phyloP scores from a whole-genome alignment of 2,329 filamentous ascomycete genomes.

The Trichoderma sp. region DNA sequence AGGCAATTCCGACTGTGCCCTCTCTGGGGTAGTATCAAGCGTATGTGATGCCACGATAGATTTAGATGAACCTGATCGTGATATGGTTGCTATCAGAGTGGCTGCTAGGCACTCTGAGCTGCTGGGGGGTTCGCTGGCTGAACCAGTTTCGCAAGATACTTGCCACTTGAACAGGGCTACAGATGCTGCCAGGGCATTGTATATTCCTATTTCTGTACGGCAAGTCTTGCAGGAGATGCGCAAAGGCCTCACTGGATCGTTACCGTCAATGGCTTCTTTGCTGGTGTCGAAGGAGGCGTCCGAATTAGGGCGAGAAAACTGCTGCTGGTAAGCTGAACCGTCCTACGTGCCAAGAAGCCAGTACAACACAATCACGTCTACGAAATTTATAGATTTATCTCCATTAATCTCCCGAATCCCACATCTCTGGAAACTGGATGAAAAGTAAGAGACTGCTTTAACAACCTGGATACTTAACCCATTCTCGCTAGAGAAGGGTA shows the following conservation, averaged over 20 bases:
- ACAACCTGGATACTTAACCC: constrained; percentile 39
- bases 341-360: not conserved
- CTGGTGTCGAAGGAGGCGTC: constrained; percentile 32
- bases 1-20: not conserved
- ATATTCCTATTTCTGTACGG: constrained; percentile 45
- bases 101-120: constrained; percentile 52
- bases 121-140: constrained; percentile 32
- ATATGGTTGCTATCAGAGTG: constrained; percentile 50
- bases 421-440: constrained; percentile 48
- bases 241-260: constrained; percentile 31
- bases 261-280: constrained; percentile 29
- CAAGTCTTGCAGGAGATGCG: constrained; percentile 47
- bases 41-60: constrained; percentile 46
- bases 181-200: constrained; percentile 43
- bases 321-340: constrained; percentile 26
- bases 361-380: not conserved
- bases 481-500: constrained; percentile 39
- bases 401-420: constrained; percentile 48
- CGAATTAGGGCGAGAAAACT: constrained; percentile 36
- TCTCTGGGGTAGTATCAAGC: constrained; percentile 15
- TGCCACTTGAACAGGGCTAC: constrained; percentile 58
- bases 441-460: constrained; percentile 39
- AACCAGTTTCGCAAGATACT: constrained; percentile 39
- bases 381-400: constrained; percentile 41
- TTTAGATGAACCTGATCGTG: constrained; percentile 57